Conservation (phyloP, 768 basidiomycete species). For the Amanita polypyramis region DNA sequence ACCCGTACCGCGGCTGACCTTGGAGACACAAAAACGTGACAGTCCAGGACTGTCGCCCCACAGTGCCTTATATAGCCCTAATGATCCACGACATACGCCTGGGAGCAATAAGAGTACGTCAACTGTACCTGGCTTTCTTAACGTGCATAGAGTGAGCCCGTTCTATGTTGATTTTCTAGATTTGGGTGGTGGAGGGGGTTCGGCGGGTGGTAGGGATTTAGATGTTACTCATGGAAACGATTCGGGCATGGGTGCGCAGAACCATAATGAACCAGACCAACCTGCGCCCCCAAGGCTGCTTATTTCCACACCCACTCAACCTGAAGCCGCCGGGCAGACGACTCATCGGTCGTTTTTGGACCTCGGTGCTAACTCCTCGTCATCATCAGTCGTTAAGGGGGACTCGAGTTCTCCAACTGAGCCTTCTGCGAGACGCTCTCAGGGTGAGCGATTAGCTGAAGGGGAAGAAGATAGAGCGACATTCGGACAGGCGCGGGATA, state of each 20-base stretch:
- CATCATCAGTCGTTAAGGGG: background rate
- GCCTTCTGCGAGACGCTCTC: background rate
- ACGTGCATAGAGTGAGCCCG: conserved; percentile 32
- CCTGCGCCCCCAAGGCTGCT: background rate
- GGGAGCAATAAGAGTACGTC: background rate
- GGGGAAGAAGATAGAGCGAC: conserved; percentile 2
- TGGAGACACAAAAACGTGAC: background rate
- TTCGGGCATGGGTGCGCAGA: conserved; percentile 9
- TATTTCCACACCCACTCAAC: background rate
- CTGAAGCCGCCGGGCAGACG: conserved; percentile 15
- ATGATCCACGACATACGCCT: background rate
- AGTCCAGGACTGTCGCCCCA: background rate
- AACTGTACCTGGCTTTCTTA: conserved; percentile 17
- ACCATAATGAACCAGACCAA: background rate
- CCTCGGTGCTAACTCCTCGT: background rate
- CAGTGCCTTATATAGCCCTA: background rate
- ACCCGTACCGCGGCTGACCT: background rate
- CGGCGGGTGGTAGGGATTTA: conserved; percentile 13
- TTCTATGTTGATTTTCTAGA: conserved; percentile 31
- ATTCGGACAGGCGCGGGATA: background rate
- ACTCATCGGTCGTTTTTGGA: conserved; percentile 15
- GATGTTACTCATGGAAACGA: background rate
- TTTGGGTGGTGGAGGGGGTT: conserved; percentile 11
- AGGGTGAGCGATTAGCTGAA: background rate
- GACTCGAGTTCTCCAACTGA: background rate